phyloP scores from a whole-genome alignment of 257 asterid genomes.

The Nicotiana paniculata region DNA sequence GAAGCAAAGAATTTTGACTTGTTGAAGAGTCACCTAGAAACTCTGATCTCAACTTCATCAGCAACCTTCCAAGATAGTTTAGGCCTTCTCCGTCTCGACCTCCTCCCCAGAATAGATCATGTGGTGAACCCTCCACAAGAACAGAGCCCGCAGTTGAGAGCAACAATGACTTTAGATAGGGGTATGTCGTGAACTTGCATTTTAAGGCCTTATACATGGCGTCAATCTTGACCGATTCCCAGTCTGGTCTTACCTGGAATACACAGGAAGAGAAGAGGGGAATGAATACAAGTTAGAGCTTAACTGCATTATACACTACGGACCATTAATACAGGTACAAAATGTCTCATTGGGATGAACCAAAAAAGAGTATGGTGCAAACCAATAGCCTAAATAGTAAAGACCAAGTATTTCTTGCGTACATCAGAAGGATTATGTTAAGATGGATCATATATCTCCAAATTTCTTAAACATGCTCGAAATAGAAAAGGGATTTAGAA shows the following conservation, averaged over 20 bases:
- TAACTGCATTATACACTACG: background rate
- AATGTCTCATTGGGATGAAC: background rate
- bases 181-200: constrained; percentile 67
- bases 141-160: constrained; percentile 79
- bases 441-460: background rate
- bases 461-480: background rate
- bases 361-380: background rate
- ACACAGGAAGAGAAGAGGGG: background rate
- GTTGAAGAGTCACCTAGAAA: constrained; percentile 35
- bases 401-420: background rate
- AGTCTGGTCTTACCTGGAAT: constrained; percentile 69
- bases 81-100: constrained; percentile 99
- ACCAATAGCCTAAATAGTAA: background rate
- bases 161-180: constrained; percentile 58
- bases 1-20: constrained; percentile 13
- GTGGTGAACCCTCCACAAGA: constrained; percentile 92
- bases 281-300: background rate
- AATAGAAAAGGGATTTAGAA: background rate
- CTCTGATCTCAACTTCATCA: constrained; percentile 89
- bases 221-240: constrained; percentile 70
- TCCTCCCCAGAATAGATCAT: constrained; percentile 97
- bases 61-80: constrained; percentile 87
- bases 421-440: background rate
- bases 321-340: background rate
- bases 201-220: constrained; percentile 73